These are phyloP conservation scores for Eucalyptus shirleyi DNA, from an alignment of 345 rosid species.

Conservation along the genomic window DNA sequence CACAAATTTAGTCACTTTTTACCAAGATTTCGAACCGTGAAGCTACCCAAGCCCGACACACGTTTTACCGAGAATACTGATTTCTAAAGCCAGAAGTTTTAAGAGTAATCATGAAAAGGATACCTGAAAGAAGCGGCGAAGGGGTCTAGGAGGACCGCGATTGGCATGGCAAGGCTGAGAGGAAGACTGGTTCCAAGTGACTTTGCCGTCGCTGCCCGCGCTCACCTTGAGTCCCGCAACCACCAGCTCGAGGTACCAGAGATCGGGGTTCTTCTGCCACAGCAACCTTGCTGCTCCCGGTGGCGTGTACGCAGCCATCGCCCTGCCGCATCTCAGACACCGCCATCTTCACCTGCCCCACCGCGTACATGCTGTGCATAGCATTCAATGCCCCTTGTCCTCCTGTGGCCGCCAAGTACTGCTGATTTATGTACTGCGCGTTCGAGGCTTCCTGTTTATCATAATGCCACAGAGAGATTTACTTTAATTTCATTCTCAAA, in stretches of 20 bases:
- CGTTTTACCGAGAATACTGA: neutral
- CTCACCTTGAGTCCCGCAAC: conserved; percentile 80
- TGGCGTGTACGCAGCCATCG: conserved; percentile 26
- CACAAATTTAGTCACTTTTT: neutral
- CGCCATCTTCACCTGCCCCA: conserved; percentile 81
- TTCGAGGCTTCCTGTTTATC: conserved; percentile 58
- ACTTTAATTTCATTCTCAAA: neutral
- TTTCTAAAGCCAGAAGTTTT: neutral
- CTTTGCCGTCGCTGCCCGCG: conserved; percentile 85
- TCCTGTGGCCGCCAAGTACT: conserved; percentile 78
- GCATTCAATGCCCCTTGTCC: conserved; percentile 46
- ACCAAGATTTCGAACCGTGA: neutral
- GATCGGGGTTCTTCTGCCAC: conserved; percentile 87
- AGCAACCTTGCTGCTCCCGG: conserved; percentile 53
- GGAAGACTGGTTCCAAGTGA: conserved; percentile 88
- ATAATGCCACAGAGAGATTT: neutral
- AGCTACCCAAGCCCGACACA: neutral
- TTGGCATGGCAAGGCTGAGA: conserved; percentile 73
- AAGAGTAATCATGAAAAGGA: neutral
- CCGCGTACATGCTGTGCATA: conserved; percentile 66
- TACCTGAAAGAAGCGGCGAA: conserved; percentile 95
- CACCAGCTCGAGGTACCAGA: conserved; percentile 76
- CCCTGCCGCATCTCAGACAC: conserved; percentile 68
- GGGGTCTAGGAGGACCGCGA: conserved; percentile 73
- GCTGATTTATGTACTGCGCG: conserved; percentile 76